These are phyloP conservation scores for Colletotrichum horii DNA, from an alignment of 2,329 filamentous ascomycete species.

Conservation along the genomic window DNA sequence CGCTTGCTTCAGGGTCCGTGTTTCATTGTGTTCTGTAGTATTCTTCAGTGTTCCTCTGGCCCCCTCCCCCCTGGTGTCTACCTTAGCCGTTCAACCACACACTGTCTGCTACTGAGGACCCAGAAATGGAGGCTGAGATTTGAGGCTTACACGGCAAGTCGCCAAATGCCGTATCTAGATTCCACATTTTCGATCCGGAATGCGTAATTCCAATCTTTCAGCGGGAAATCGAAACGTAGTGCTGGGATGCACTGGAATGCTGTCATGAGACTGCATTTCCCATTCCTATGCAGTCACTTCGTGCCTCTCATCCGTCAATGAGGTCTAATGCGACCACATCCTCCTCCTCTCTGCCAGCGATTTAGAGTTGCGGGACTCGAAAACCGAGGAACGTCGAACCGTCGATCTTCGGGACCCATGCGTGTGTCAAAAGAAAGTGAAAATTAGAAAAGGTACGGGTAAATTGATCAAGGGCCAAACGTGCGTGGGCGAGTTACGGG, in stretches of 20 bases:
- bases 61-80: background rate
- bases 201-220: background rate
- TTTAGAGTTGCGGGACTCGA: slow-evolving; percentile 18
- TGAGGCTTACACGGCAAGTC: background rate
- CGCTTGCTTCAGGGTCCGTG: background rate
- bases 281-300: background rate
- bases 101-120: background rate
- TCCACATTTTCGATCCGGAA: background rate
- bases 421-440: slow-evolving; percentile 4
- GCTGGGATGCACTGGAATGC: background rate
- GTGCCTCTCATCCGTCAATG: background rate
- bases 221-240: background rate
- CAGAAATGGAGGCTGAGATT: background rate
- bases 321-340: background rate
- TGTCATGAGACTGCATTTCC: background rate
- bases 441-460: background rate
- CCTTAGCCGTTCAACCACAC: background rate
- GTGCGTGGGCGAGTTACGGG: background rate
- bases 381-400: slow-evolving; percentile 6
- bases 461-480: background rate
- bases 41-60: background rate
- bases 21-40: background rate
- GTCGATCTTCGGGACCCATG: slow-evolving; percentile 14
- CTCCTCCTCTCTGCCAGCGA: background rate
- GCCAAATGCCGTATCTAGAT: background rate